A percentile compares a stretch with the other conserved stretches of the same genome.
phyloP scores from a whole-genome alignment of 768 basidiomycete species.

The Exsudoporus frostii region DNA sequence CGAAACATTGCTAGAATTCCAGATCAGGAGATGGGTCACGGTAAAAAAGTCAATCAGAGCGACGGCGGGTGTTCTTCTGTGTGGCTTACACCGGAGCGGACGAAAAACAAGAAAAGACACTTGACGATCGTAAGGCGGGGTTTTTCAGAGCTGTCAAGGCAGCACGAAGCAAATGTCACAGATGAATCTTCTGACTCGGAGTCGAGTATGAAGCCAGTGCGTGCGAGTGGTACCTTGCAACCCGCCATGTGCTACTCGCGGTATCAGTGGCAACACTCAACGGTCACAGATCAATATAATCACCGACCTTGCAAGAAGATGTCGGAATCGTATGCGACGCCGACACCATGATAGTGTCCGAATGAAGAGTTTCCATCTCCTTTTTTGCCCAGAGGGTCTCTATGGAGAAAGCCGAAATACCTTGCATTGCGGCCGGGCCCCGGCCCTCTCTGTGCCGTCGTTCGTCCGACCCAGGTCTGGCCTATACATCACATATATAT shows the following conservation, averaged over 20 bases:
- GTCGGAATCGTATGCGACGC: conserved; percentile 49
- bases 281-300: not conserved
- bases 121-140: not conserved
- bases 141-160: not conserved
- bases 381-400: not conserved
- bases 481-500: not conserved
- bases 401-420: not conserved
- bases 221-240: conserved; percentile 43
- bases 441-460: not conserved
- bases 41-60: too few species aligned
- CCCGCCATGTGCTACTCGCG: conserved; percentile 38
- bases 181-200: not conserved
- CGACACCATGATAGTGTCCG: conserved; percentile 53
- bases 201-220: conserved; percentile 44
- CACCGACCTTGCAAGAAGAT: conserved; percentile 49
- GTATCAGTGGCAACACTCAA: not conserved
- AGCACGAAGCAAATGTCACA: not conserved
- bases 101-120: not conserved
- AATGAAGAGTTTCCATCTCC: conserved; percentile 44
- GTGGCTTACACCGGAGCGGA: too few species aligned
- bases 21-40: too few species aligned
- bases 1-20: too few species aligned
- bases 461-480: not conserved
- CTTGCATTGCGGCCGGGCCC: not conserved
- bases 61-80: too few species aligned